Percentiles rank a stretch among this genome's conserved stretches.
phyloP scores from a whole-genome alignment of 2,329 filamentous ascomycete genomes.

The Epichloe glyceriae region DNA sequence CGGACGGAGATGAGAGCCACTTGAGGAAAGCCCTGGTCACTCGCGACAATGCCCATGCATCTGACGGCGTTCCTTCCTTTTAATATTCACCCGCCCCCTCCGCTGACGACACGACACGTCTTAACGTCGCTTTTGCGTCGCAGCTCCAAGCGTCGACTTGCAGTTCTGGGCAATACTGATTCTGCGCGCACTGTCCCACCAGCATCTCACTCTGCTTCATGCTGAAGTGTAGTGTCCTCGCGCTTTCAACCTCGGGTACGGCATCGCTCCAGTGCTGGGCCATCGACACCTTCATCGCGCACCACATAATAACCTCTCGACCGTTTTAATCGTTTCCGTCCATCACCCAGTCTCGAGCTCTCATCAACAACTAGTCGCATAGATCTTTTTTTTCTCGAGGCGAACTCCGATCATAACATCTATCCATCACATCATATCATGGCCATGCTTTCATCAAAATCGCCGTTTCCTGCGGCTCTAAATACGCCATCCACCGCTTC shows the following conservation, averaged over 20 bases:
- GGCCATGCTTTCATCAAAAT: slow-evolving; percentile 70
- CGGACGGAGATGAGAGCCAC: background rate
- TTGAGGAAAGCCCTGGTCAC: background rate
- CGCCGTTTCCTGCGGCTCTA: slow-evolving; percentile 48
- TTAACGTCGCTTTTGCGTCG: slow-evolving; percentile 2
- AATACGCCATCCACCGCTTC: slow-evolving; percentile 31
- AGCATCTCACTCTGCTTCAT: too few relatives aligned
- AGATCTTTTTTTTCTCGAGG: too few relatives aligned
- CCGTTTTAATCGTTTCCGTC: background rate
- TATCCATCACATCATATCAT: slow-evolving; percentile 26
- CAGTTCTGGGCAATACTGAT: background rate
- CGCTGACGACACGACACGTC: slow-evolving; percentile 1
- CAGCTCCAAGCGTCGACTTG: slow-evolving; percentile 1
- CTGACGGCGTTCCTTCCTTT: background rate
- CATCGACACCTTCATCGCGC: background rate
- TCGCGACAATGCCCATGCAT: background rate
- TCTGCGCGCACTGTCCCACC: too few relatives aligned
- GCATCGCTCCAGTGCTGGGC: background rate
- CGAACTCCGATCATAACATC: background rate
- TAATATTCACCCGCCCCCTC: slow-evolving; percentile 3
- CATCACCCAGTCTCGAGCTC: background rate
- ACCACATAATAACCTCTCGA: background rate
- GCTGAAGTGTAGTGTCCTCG: too few relatives aligned
- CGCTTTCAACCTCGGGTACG: too few relatives aligned
- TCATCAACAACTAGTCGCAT: background rate